Evolutionary conservation across 805 yeast species (phyloP), one percentile per base, ranked within the genome.

Genomic region (Yamadazyma sp.): DNA sequence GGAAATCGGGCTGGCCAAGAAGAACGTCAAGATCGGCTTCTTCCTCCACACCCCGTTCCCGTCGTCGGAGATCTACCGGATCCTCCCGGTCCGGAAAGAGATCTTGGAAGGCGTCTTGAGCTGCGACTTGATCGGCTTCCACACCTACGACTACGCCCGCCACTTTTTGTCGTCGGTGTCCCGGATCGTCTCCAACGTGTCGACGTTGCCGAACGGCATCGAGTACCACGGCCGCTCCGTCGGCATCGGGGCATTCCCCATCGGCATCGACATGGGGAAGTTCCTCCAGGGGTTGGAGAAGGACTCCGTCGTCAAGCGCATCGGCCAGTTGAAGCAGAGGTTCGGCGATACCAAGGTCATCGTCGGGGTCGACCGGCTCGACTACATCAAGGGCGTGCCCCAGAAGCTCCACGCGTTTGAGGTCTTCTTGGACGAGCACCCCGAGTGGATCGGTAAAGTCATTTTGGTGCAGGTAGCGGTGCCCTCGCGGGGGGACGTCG

Each of bases 41-140:
- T 93, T 93, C 64, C 68, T 93, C 47, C 99, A 93, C 58, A 95
- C 98, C 0, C 99, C 99, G 1, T 93, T 93, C 77, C 99, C 99
- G 10, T 85, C 96, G 8, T 82, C 95, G 40, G 99, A 93, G 58
- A 91, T 93, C 44, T 93, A 93, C 67, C 73, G 99, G 57, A 90
- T 95, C 39, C 70, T 93, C 51, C 99, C 99, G 0, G 99, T 95
- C 11, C 75, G 99, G 62, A 80, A 82, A 50, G 98, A 95, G 60
- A 88, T 93, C 35, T 67, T 93, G 50, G 78, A 77, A 45, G 99
- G 99, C 40, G 95, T 93, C 2, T 69, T 93, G 55, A 83, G 93
- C 52, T 91, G 98, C 65, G 95, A 93, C 58, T 72, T 95, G 52
- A 80, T 93, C 54, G 99, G 99, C 0, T 93, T 93, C 75, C 99